Evolutionary conservation across 352 stramenopile species (phyloP).

Genomic region (Globisporangium middletonii): DNA sequence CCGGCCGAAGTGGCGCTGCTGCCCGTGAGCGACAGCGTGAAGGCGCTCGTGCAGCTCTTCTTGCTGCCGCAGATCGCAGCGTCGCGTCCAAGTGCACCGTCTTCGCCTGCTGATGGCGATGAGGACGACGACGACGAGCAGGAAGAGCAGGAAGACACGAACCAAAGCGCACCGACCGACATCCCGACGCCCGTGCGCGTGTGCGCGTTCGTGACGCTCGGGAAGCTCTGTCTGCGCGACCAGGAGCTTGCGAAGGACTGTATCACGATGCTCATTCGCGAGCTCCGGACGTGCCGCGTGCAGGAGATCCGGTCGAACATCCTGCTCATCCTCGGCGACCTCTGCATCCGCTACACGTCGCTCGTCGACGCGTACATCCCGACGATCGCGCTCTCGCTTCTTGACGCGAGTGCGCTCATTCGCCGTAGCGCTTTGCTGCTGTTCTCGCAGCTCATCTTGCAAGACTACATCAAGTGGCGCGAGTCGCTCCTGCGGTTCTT

Average conservation of each 20-base stretch:
- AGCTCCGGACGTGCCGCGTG: conserved; percentile 80
- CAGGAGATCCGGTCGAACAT: conserved; percentile 95
- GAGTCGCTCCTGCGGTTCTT: conserved; percentile 95
- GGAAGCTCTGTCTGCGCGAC: conserved; percentile 95
- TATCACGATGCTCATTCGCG: conserved; percentile 94
- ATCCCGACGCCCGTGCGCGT: conserved; percentile 84
- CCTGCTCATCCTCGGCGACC: conserved; percentile 93
- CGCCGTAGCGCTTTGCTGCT: conserved; percentile 94
- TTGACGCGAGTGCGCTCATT: conserved; percentile 84
- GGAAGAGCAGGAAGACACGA: conserved; percentile 17
- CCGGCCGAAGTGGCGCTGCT: conserved; percentile 36
- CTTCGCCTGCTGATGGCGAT: conserved; percentile 14
- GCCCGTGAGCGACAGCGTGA: conserved; percentile 37
- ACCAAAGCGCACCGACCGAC: conserved; percentile 13
- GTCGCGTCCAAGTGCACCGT: conserved; percentile 8
- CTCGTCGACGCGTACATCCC: conserved; percentile 95
- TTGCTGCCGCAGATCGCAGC: conserved; percentile 57
- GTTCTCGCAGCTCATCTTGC: conserved; percentile 93
- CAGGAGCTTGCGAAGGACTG: conserved; percentile 90
- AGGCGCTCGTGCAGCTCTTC: conserved; percentile 73
- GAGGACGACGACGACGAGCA: conserved; percentile 20
- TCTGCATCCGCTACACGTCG: conserved; percentile 96
- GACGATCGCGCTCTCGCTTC: conserved; percentile 92
- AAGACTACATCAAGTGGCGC: conserved; percentile 99
- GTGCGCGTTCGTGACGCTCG: conserved; percentile 91